Percentiles rank a stretch among this genome's conserved stretches.
phyloP scores from a whole-genome alignment of 2,329 filamentous ascomycete genomes.

The Fusarium aywerte region DNA sequence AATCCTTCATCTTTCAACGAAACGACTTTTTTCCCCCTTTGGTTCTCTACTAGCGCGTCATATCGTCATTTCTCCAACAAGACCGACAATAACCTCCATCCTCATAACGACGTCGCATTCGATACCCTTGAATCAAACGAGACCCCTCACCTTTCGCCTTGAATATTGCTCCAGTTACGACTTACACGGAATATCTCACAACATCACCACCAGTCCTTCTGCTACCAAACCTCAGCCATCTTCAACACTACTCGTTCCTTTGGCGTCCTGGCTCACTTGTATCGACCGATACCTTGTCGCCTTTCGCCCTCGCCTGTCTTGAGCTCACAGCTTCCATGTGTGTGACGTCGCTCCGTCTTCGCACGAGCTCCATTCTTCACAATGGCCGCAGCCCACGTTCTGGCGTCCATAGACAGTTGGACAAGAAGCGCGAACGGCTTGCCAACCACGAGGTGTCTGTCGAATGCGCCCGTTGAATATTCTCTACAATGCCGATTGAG shows the following conservation, averaged over 20 bases:
- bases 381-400: constrained; percentile 66
- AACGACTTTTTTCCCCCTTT: constrained; percentile 1
- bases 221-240: constrained; percentile 17
- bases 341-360: constrained; percentile 56
- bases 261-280: constrained; percentile 22
- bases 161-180: constrained; percentile 22
- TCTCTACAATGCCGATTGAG: constrained; percentile 44
- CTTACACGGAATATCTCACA: constrained; percentile 32
- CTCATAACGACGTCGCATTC: constrained; percentile 34
- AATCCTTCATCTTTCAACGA: constrained; percentile 18
- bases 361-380: constrained; percentile 60
- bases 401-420: constrained; percentile 57
- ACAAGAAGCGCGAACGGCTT: constrained; percentile 55
- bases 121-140: constrained; percentile 16
- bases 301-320: constrained; percentile 17
- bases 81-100: neutral
- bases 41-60: neutral
- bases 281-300: constrained; percentile 22
- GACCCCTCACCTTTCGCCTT: constrained; percentile 13
- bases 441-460: constrained; percentile 49
- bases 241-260: constrained; percentile 15
- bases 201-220: constrained; percentile 1
- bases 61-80: constrained; percentile 7
- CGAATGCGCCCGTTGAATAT: constrained; percentile 44
- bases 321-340: constrained; percentile 62